Conservation (phyloP, 306 rosid genomes). For the Castanospermum australe region DNA sequence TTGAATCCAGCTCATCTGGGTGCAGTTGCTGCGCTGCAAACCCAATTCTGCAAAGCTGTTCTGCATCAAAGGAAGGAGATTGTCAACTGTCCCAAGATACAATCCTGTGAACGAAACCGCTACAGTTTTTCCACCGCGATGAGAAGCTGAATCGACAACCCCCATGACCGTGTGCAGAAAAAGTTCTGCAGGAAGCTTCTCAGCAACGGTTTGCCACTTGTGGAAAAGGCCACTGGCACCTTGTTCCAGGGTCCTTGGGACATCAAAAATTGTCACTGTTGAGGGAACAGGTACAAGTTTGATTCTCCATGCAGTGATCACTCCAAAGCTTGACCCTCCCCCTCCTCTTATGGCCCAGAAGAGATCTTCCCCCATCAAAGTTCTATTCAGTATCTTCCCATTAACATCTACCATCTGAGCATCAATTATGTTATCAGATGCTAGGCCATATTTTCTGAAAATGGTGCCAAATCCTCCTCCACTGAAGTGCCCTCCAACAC, state of each 20-base stretch:
- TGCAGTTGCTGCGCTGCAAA: not conserved
- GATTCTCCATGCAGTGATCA: slow-evolving; percentile 33
- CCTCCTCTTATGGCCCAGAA: slow-evolving; percentile 47
- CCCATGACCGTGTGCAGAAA: slow-evolving; percentile 22
- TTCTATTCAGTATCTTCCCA: slow-evolving; percentile 29
- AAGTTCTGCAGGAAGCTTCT: slow-evolving; percentile 23
- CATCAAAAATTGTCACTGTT: slow-evolving; percentile 23
- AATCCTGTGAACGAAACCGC: slow-evolving; percentile 21
- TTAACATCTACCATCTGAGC: slow-evolving; percentile 23
- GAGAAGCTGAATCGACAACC: not conserved
- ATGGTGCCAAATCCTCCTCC: slow-evolving; percentile 42
- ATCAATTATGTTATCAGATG: slow-evolving; percentile 33
- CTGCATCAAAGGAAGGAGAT: slow-evolving; percentile 14
- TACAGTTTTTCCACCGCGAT: not conserved
- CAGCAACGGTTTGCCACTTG: slow-evolving; percentile 31
- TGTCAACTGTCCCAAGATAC: slow-evolving; percentile 32
- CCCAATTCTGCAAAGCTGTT: slow-evolving; percentile 26
- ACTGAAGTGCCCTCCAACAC: slow-evolving; percentile 41
- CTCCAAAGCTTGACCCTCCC: slow-evolving; percentile 39
- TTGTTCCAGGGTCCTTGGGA: slow-evolving; percentile 23
- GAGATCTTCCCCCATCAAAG: slow-evolving; percentile 38
- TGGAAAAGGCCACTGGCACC: not conserved
- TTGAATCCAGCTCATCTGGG: slow-evolving; percentile 36
- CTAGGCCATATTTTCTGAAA: slow-evolving; percentile 32
- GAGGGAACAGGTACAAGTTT: slow-evolving; percentile 33